Evolutionary conservation across 2,329 filamentous ascomycete species (phyloP).

Genomic region (Parastagonospora nodorum): DNA sequence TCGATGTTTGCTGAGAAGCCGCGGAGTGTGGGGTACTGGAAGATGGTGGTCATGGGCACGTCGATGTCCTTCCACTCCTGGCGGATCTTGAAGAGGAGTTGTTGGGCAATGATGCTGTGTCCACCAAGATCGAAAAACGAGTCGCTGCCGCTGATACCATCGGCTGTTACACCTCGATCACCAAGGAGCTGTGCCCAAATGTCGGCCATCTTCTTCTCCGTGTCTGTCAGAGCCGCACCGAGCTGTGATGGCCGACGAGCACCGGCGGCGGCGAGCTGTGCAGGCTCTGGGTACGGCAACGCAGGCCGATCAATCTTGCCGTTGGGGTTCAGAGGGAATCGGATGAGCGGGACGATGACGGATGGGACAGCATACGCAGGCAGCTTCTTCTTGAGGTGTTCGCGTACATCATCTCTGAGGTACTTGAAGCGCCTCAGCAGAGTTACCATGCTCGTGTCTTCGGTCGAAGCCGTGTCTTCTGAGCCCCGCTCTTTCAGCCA

Average conservation of each 20-base stretch:
- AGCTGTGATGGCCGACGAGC: constrained; percentile 52
- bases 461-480: constrained; percentile 45
- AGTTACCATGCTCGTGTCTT: constrained; percentile 58
- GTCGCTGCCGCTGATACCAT: constrained; percentile 66
- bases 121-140: constrained; percentile 82
- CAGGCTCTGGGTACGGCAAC: constrained; percentile 79
- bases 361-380: constrained; percentile 77
- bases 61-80: constrained; percentile 66
- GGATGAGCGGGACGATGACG: constrained; percentile 72
- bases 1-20: constrained; percentile 61
- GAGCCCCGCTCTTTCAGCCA: constrained; percentile 62
- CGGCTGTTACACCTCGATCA: constrained; percentile 64
- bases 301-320: constrained; percentile 80
- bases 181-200: constrained; percentile 75
- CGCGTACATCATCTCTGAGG: constrained; percentile 64
- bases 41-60: constrained; percentile 73
- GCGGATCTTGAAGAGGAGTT: constrained; percentile 74
- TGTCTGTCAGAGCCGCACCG: constrained; percentile 57
- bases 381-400: constrained; percentile 73
- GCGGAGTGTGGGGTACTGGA: constrained; percentile 67
- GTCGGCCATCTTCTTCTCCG: constrained; percentile 69
- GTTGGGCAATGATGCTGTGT: constrained; percentile 80
- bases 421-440: constrained; percentile 66
- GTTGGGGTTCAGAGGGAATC: constrained; percentile 68
- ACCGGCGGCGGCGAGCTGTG: constrained; percentile 64